Conservation (phyloP, 192 early-diverging fungal genomes). For the Phlyctochytrium planicorne region DNA sequence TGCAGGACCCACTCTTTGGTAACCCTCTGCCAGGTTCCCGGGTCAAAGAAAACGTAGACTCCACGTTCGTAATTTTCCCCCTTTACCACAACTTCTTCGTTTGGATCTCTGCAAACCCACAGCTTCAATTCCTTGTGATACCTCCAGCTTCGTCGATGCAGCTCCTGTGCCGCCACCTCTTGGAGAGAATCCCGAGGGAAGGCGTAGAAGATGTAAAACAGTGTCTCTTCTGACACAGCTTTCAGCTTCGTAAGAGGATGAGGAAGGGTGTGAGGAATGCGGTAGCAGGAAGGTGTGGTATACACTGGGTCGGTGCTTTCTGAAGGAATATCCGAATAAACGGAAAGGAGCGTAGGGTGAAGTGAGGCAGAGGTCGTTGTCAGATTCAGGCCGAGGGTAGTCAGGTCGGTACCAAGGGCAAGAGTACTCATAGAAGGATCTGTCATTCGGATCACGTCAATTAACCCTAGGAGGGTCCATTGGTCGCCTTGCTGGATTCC, state of each 20-base stretch:
- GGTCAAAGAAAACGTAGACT: conserved; percentile 91
- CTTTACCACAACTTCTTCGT: conserved; percentile 18
- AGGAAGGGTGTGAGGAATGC: conserved; percentile 12
- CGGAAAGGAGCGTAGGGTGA: conserved; percentile 85
- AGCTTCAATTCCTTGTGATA: conserved; percentile 93
- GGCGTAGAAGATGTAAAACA: conserved; percentile 98
- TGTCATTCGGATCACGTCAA: conserved; percentile 77
- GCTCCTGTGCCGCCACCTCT: conserved; percentile 91
- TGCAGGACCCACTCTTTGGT: conserved; percentile 86
- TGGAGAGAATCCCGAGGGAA: conserved; percentile 91
- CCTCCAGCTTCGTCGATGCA: conserved; percentile 91
- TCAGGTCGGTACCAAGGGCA: conserved; percentile 87
- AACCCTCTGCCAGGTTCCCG: conserved; percentile 81
- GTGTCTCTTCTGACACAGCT: conserved; percentile 82
- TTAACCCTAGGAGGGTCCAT: conserved; percentile 83
- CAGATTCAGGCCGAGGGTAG: conserved; percentile 73
- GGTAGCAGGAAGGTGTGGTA: conserved; percentile 81
- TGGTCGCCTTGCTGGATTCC: conserved; percentile 61
- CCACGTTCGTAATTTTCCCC: conserved; percentile 69
- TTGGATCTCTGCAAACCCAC: conserved; percentile 86
- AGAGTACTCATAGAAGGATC: conserved; percentile 77
- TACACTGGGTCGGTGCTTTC: conserved; percentile 80
- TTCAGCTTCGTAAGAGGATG: conserved; percentile 67
- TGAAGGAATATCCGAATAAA: conserved; percentile 78
- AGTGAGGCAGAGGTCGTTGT: conserved; percentile 46